These are phyloP conservation scores for Aspergillus terreus DNA, from an alignment of 2,329 filamentous ascomycete genomes.

Conservation along the genomic window DNA sequence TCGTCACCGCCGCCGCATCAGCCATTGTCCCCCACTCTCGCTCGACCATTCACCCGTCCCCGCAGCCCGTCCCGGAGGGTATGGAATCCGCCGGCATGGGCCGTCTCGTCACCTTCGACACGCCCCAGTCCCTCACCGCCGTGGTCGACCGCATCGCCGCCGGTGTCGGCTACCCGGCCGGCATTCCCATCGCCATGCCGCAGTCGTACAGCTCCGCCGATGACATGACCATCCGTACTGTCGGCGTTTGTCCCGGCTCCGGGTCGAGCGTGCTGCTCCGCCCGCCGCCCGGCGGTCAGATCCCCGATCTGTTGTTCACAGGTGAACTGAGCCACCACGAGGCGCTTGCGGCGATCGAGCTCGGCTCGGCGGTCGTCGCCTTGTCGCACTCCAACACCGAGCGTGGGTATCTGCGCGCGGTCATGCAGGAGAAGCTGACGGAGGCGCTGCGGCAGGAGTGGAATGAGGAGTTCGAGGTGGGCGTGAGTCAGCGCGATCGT, in stretches of 20 bases:
- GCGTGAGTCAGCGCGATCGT: slow-evolving; percentile 73
- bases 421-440: slow-evolving; percentile 65
- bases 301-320: slow-evolving; percentile 79
- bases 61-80: slow-evolving; percentile 30
- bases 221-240: slow-evolving; percentile 59
- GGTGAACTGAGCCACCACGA: slow-evolving; percentile 94
- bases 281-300: slow-evolving; percentile 30
- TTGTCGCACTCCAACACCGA: slow-evolving; percentile 95
- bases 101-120: slow-evolving; percentile 54
- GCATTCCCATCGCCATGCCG: slow-evolving; percentile 61
- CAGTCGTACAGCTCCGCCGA: slow-evolving; percentile 51
- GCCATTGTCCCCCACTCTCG: slow-evolving; percentile 46
- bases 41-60: slow-evolving; percentile 51
- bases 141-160: slow-evolving; percentile 61
- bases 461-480: slow-evolving; percentile 50
- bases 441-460: slow-evolving; percentile 56
- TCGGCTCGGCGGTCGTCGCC: slow-evolving; percentile 75
- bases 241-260: slow-evolving; percentile 87
- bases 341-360: slow-evolving; percentile 79
- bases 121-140: slow-evolving; percentile 50
- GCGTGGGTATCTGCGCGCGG: slow-evolving; percentile 70
- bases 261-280: slow-evolving; percentile 71
- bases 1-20: slow-evolving; percentile 24
- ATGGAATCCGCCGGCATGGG: slow-evolving; percentile 57
- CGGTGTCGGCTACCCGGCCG: slow-evolving; percentile 64